Base-by-base conservation (phyloP, 78 protist genomes). In the Dictyostelium intermedium region DNA sequence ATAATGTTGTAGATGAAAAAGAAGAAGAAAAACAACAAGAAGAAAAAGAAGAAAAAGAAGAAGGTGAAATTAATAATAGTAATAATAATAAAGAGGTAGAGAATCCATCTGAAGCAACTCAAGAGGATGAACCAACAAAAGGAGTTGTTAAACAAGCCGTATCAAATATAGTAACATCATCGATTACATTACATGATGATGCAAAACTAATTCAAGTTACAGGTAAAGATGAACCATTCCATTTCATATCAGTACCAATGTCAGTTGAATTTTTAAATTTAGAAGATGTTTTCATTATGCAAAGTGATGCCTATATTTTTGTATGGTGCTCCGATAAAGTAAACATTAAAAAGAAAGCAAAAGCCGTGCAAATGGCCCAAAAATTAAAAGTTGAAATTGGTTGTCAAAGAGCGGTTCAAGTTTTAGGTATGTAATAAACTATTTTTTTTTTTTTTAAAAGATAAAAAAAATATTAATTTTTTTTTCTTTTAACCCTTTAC, bases 341-440 rank as follows among this genome's bases (percentile, higher is more conserved):
- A 18, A 43, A 39, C 14, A 61, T 56, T 2, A 61, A 66, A 89
- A 89, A 89, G 82, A 78, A 80, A 70, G 87, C 94, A 4, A 89
- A 89, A 35, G 94, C 94, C 8, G 82, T 89, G 11, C 94, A 89
- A 89, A 89, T 89, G 94, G 94, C 94, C 32, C 94, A 89, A 32
- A 78, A 80, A 47, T 50, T 89, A 63, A 89, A 89, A 80, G 87
- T 50, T 47, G 94, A 89, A 80, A 80, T 89, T 70, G 94, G 94
- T 27, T 89, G 94, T 89, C 76, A 89, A 80, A 80, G 94, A 80
- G 66, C 94, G 45, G 82, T 89, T 35, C 81, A 69, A 47, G 82
- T 74, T n/a, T 70, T 89, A n/a, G 93, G 93, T 87, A 87, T 37
- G 41, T 87, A 7, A 5, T 50, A 30, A 18, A 0, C 2, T 32